Evolutionary conservation across 768 basidiomycete species (phyloP).

Genomic region (Leucosporidium creatinivorum): DNA sequence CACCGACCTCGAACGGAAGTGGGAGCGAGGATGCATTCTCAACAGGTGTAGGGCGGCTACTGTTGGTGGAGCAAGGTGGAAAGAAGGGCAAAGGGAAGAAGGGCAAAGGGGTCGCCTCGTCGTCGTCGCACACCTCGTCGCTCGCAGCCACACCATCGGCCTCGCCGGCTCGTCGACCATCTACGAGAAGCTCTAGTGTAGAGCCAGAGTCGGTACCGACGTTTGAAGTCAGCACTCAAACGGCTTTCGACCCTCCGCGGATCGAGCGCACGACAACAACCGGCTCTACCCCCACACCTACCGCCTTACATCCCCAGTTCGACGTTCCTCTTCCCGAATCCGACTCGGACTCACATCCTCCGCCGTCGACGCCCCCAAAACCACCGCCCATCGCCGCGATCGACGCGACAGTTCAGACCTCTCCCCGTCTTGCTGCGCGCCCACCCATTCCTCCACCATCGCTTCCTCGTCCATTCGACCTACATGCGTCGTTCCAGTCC

Average conservation of each 20-base stretch:
- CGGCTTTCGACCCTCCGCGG: neutral
- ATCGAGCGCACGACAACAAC: neutral
- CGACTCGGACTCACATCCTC: neutral
- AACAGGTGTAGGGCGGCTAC: too few species aligned
- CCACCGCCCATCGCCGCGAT: neutral
- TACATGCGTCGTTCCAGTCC: conserved; percentile 28
- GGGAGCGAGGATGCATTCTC: too few species aligned
- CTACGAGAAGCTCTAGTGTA: neutral
- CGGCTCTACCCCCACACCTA: neutral
- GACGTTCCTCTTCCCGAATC: neutral
- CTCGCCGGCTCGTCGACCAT: neutral
- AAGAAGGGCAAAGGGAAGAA: conserved; percentile 4
- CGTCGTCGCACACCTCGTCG: neutral
- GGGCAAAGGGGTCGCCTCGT: neutral
- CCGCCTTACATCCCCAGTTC: neutral
- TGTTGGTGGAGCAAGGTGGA: neutral
- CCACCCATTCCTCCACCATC: neutral
- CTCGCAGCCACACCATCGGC: neutral
- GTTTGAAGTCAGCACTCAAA: neutral
- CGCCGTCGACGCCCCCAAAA: neutral
- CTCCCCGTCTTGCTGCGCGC: neutral
- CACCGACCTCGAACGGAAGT: too few species aligned
- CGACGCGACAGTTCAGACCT: conserved; percentile 5
- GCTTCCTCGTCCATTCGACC: conserved; percentile 6
- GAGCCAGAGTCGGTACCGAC: neutral